These are phyloP conservation scores for Chlorociboria aeruginascens DNA, from an alignment of 495 filamentous ascomycete genomes.

Conservation along the genomic window DNA sequence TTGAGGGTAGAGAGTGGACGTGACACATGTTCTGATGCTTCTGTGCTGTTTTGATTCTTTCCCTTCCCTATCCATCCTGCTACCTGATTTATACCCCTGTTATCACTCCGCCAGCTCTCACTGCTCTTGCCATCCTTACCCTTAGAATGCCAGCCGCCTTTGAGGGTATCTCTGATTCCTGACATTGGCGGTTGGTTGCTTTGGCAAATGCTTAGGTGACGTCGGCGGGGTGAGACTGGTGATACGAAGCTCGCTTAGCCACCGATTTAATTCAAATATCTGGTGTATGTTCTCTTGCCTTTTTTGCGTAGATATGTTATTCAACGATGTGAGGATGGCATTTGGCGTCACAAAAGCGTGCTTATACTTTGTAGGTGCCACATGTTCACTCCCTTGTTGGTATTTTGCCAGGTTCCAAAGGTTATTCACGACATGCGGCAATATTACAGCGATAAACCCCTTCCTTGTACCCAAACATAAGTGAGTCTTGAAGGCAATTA, in stretches of 20 bases:
- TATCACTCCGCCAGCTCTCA: slow-evolving; percentile 46
- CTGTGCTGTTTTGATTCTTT: slow-evolving; percentile 24
- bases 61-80: slow-evolving; percentile 45
- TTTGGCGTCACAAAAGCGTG: no score
- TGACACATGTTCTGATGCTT: slow-evolving; percentile 23
- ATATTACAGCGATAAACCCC: no score
- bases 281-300: no score
- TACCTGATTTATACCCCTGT: slow-evolving; percentile 49
- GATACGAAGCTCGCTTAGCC: neutral
- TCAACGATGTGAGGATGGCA: no score
- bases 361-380: no score
- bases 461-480: no score
- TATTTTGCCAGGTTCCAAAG: no score
- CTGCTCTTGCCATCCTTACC: slow-evolving; percentile 38
- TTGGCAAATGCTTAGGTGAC: neutral
- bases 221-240: neutral
- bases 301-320: no score
- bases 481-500: no score
- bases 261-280: no score
- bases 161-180: slow-evolving; percentile 33
- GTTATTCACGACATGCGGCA: no score
- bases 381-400: no score
- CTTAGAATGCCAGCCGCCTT: slow-evolving; percentile 48
- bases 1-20: slow-evolving; percentile 64
- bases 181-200: slow-evolving; percentile 6